Evolutionary conservation across 139 green algal species (phyloP).

Genomic region (Picochlorum sp.): DNA sequence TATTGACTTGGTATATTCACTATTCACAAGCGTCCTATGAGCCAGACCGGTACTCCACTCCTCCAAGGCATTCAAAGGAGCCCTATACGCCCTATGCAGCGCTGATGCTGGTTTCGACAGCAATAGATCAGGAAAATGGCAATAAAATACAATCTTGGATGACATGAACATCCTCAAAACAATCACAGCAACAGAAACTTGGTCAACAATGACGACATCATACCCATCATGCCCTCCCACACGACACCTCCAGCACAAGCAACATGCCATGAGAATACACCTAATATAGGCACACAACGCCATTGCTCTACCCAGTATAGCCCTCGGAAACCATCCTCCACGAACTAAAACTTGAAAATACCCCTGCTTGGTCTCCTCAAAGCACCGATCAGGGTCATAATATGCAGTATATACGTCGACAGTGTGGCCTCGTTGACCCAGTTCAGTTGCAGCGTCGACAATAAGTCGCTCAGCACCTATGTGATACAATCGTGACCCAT

Average conservation of each 20-base stretch:
- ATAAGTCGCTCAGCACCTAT: slow-evolving; percentile 88
- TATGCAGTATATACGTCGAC: slow-evolving; percentile 88
- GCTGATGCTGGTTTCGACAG: slow-evolving; percentile 39
- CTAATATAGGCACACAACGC: slow-evolving; percentile 84
- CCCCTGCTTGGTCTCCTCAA: slow-evolving; percentile 77
- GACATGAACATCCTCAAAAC: slow-evolving; percentile 56
- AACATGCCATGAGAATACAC: slow-evolving; percentile 59
- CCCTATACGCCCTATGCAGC: slow-evolving; percentile 42
- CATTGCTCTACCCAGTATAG: slow-evolving; percentile 45
- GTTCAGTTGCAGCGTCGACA: slow-evolving; percentile 86
- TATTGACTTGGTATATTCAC: slow-evolving; percentile 71
- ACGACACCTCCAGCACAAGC: slow-evolving; percentile 48
- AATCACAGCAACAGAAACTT: slow-evolving; percentile 64
- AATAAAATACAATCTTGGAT: slow-evolving; percentile 88
- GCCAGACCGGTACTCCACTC: slow-evolving; percentile 67
- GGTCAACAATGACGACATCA: slow-evolving; percentile 80
- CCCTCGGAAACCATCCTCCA: slow-evolving; percentile 81
- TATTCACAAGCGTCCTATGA: slow-evolving; percentile 86
- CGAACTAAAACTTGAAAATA: slow-evolving; percentile 62
- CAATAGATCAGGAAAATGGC: slow-evolving; percentile 95
- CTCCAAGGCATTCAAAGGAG: slow-evolving; percentile 78
- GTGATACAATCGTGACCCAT: neutral
- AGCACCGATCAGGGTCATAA: slow-evolving; percentile 77
- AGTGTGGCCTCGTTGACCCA: slow-evolving; percentile 57
- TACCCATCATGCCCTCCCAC: slow-evolving; percentile 31